phyloP scores from a whole-genome alignment of 768 basidiomycete genomes.

The Dendrothele bispora region DNA sequence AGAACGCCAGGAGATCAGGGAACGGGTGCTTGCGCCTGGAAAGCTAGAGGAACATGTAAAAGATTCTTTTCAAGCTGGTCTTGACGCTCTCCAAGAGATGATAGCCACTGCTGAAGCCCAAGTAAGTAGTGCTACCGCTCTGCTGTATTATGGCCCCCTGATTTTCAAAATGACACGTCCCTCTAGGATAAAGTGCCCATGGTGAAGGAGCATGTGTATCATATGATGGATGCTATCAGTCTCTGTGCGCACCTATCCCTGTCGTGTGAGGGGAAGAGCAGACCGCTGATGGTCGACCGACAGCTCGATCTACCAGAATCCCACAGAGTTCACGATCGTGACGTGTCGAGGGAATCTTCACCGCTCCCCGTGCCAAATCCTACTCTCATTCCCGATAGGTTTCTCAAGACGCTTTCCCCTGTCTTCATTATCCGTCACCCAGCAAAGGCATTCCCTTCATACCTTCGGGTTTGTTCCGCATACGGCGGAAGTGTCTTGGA shows the following conservation, averaged over 20 bases:
- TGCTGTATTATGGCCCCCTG: not conserved
- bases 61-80: constrained; percentile 3
- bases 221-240: not conserved
- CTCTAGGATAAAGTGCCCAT: not conserved
- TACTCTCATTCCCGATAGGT: constrained; percentile 3
- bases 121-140: not conserved
- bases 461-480: not conserved
- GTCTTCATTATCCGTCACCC: constrained; percentile 7
- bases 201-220: constrained; percentile 4
- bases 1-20: not conserved
- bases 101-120: not conserved
- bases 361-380: constrained; percentile 4
- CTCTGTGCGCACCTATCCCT: not conserved
- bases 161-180: not conserved
- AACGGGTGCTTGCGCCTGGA: not conserved
- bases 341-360: not conserved
- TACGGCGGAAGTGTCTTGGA: constrained; percentile 3
- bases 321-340: not conserved
- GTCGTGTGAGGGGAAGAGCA: not conserved
- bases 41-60: constrained; percentile 1
- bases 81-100: not conserved
- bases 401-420: constrained; percentile 2
- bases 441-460: not conserved
- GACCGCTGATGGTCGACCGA: constrained; percentile 1
- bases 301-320: constrained; percentile 1